phyloP scores from a whole-genome alignment of 257 asterid genomes.

The Fraxinus americana region DNA sequence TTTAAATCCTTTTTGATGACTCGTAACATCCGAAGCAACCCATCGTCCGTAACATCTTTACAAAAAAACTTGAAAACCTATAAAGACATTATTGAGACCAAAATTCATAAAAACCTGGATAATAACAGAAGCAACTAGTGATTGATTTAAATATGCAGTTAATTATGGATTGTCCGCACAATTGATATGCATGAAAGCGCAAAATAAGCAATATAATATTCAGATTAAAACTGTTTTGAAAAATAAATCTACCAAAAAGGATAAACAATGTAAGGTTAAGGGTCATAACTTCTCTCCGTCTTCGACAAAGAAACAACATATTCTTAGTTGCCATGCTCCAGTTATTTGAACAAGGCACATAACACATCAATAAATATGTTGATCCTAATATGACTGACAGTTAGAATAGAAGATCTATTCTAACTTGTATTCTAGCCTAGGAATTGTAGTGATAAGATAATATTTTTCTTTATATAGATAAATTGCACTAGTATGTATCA shows the following conservation, averaged over 20 bases:
- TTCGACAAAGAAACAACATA: not conserved
- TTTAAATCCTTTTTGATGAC: constrained; percentile 85
- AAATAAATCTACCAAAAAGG: not conserved
- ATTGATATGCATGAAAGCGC: not conserved
- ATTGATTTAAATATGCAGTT: not conserved
- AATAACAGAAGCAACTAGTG: constrained; percentile 9
- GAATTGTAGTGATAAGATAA: no score
- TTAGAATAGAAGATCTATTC: no score
- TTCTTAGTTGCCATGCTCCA: not conserved
- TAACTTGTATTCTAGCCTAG: no score
- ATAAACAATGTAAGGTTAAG: not conserved
- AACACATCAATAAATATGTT: not conserved
- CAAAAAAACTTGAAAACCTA: constrained; percentile 89
- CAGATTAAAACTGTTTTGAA: not conserved
- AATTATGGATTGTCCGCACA: not conserved
- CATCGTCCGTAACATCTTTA: constrained; percentile 74
- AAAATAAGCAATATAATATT: not conserved
- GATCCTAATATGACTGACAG: not conserved
- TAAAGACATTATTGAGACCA: constrained; percentile 9
- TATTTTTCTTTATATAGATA: no score
- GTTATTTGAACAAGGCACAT: not conserved
- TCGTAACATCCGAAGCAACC: constrained; percentile 76
- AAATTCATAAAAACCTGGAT: constrained; percentile 10
- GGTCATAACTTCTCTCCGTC: not conserved
- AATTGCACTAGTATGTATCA: no score